These are phyloP conservation scores for Aleurites moluccanus DNA, from an alignment of 441 rosid genomes.

Conservation along the genomic window DNA sequence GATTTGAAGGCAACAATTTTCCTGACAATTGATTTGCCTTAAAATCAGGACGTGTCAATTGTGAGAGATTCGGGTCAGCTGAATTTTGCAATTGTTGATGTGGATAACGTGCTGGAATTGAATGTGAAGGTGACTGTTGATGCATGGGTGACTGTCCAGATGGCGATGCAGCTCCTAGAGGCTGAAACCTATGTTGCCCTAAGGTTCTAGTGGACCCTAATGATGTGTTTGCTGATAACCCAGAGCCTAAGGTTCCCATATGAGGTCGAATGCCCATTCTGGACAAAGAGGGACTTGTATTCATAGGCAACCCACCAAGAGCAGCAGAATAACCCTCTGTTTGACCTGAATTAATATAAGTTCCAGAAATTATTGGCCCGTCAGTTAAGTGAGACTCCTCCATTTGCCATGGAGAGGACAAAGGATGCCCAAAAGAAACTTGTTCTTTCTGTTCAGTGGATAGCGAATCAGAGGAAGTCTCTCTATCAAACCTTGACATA, in stretches of 20 bases:
- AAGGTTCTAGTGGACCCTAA: constrained; percentile 44
- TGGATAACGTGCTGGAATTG: constrained; percentile 33
- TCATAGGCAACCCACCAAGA: constrained; percentile 39
- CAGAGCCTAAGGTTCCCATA: constrained; percentile 39
- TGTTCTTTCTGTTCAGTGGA: constrained; percentile 63
- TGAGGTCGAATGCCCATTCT: constrained; percentile 49
- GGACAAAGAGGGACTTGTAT: constrained; percentile 47
- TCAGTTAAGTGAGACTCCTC: constrained; percentile 37
- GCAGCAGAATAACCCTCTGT: constrained; percentile 55
- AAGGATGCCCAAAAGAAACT: constrained; percentile 36
- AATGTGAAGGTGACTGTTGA: constrained; percentile 47
- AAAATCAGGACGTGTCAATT: constrained; percentile 45
- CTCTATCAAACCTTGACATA: constrained; percentile 50
- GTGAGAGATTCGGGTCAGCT: constrained; percentile 49
- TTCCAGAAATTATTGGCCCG: constrained; percentile 30
- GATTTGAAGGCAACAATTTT: constrained; percentile 38
- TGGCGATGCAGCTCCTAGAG: constrained; percentile 41
- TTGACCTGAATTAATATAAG: constrained; percentile 33
- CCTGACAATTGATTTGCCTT: constrained; percentile 49
- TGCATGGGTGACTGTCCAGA: constrained; percentile 45
- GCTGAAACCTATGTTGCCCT: constrained; percentile 40
- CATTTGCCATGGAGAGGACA: too few species aligned
- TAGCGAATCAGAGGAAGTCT: constrained; percentile 43
- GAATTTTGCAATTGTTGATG: constrained; percentile 42
- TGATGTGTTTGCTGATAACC: constrained; percentile 39